Conservation (phyloP, 1,284 basidiomycete species). For the Coniferiporia weirii region DNA sequence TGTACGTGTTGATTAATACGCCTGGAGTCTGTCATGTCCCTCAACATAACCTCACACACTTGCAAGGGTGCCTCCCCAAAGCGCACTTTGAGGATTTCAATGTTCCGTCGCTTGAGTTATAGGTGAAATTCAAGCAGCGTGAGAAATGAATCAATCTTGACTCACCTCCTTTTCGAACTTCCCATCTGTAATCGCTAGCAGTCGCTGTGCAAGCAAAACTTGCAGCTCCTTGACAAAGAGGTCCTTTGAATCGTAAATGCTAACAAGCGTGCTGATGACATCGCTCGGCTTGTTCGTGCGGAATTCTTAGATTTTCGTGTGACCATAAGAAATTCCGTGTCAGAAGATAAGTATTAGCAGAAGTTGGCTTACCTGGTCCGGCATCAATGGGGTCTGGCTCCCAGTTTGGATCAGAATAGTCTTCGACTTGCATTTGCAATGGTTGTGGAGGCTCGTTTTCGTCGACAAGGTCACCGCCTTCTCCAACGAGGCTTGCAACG, state of each 20-base stretch:
- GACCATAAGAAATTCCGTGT: neutral
- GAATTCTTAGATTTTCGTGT: slow-evolving; percentile 57
- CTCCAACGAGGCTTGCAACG: slow-evolving; percentile 85
- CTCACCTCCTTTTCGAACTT: slow-evolving; percentile 79
- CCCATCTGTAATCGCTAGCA: slow-evolving; percentile 76
- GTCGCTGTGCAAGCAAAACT: slow-evolving; percentile 76
- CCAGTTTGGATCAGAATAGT: slow-evolving; percentile 87
- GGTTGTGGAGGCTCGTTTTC: slow-evolving; percentile 76
- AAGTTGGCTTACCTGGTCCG: slow-evolving; percentile 58
- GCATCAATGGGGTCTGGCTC: slow-evolving; percentile 92
- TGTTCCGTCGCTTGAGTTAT: slow-evolving; percentile 69
- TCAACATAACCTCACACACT: slow-evolving; percentile 94
- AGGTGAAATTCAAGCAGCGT: neutral
- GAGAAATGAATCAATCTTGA: slow-evolving; percentile 3
- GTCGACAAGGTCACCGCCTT: slow-evolving; percentile 76
- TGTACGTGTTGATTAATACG: slow-evolving; percentile 83
- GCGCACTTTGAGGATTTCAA: slow-evolving; percentile 89
- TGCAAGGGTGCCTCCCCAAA: slow-evolving; percentile 89
- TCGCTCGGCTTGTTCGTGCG: slow-evolving; percentile 84
- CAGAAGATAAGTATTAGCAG: slow-evolving; percentile 1
- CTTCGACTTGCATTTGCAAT: slow-evolving; percentile 71
- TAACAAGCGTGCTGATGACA: slow-evolving; percentile 89
- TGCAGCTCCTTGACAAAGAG: slow-evolving; percentile 93
- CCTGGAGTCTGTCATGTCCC: slow-evolving; percentile 90
- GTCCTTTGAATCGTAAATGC: slow-evolving; percentile 93